These are phyloP conservation scores for Rhododendron simsii DNA, from an alignment of 148 eudicot species.

Conservation along the genomic window DNA sequence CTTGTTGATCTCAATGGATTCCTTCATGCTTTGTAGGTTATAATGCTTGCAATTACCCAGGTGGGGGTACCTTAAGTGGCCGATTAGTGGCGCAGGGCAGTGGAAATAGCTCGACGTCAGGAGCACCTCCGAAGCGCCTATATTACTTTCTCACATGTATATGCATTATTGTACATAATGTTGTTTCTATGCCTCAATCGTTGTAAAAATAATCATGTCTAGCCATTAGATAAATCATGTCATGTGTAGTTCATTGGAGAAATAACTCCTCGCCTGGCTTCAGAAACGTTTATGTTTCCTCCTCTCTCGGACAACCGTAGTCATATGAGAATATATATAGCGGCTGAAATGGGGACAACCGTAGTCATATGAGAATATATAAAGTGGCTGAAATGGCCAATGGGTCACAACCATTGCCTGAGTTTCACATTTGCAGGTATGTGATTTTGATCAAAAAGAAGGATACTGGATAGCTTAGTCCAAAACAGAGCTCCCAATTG, in stretches of 20 bases:
- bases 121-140: neutral
- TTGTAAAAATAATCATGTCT: neutral
- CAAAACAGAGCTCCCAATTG: neutral
- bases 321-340: neutral
- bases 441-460: neutral
- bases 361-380: neutral
- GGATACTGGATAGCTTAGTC: neutral
- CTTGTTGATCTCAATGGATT: neutral
- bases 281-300: neutral
- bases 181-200: neutral
- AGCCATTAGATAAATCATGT: neutral
- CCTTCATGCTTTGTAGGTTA: constrained; percentile 37
- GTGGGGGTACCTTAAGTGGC: constrained; percentile 27
- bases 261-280: neutral
- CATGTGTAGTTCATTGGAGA: neutral
- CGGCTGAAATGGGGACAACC: neutral
- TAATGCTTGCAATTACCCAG: constrained; percentile 46
- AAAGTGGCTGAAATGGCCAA: neutral
- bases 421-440: neutral
- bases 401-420: neutral
- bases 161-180: neutral
- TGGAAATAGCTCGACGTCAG: neutral
- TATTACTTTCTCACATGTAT: neutral
- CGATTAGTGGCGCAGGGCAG: neutral
- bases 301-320: neutral